phyloP scores from a whole-genome alignment of 139 green algal species.

The Mychonastes homosphaera region DNA sequence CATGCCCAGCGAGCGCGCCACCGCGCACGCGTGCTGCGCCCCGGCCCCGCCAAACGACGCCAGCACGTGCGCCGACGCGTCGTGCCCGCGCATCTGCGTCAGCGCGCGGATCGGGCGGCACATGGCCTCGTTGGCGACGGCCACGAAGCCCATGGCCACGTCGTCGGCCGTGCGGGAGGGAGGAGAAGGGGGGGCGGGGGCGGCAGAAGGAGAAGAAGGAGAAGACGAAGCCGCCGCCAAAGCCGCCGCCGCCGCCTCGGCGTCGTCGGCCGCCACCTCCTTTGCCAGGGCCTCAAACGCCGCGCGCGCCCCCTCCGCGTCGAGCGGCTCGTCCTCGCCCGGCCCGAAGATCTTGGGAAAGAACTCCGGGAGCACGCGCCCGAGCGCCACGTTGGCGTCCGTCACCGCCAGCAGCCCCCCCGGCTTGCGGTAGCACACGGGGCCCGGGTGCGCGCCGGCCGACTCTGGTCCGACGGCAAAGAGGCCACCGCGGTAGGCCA shows the following conservation, averaged over 20 bases:
- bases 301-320: conserved; percentile 37
- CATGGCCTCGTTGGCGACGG: conserved; percentile 97
- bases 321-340: conserved; percentile 57
- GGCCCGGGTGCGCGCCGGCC: conserved; percentile 86
- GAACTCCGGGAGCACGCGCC: conserved; percentile 79
- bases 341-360: conserved; percentile 89
- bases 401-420: conserved; percentile 81
- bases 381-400: conserved; percentile 90
- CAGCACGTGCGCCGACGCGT: conserved; percentile 77
- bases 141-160: conserved; percentile 81
- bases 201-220: background rate
- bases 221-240: background rate
- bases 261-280: conserved; percentile 50
- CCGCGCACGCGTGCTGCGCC: conserved; percentile 91
- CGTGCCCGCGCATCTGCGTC: conserved; percentile 68
- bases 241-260: conserved; percentile 13
- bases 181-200: background rate
- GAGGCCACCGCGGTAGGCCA: conserved; percentile 43
- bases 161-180: conserved; percentile 57
- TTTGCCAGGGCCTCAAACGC: conserved; percentile 47
- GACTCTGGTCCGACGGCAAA: conserved; percentile 85
- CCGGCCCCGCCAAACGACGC: conserved; percentile 94
- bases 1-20: conserved; percentile 82
- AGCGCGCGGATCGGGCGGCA: conserved; percentile 86
- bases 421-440: conserved; percentile 91